These are phyloP conservation scores for Stemphylium lycopersici DNA, from an alignment of 2,329 filamentous ascomycete genomes.

Conservation along the genomic window DNA sequence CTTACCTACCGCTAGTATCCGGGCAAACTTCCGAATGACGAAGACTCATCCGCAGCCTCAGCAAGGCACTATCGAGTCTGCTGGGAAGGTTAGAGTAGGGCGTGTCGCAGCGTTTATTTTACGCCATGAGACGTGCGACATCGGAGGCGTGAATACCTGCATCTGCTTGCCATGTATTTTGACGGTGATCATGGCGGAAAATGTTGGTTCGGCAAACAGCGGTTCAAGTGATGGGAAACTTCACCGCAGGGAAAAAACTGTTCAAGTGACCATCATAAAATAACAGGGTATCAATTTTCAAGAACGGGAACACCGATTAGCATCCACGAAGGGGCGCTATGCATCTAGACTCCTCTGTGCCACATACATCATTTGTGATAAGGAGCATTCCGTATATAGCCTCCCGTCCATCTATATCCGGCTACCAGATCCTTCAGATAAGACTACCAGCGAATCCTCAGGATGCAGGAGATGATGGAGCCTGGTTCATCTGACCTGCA, in stretches of 20 bases:
- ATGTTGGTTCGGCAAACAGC: slow-evolving; percentile 24
- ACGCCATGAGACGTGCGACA: slow-evolving; percentile 1
- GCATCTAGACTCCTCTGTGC: slow-evolving; percentile 11
- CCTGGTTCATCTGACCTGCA: slow-evolving; percentile 3
- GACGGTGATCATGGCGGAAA: neutral
- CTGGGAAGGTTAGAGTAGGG: neutral
- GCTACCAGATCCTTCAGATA: slow-evolving; percentile 6
- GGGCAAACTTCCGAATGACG: slow-evolving; percentile 21
- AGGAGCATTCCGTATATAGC: slow-evolving; percentile 27
- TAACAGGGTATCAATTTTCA: slow-evolving; percentile 23
- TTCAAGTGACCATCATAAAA: slow-evolving; percentile 28
- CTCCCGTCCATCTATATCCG: slow-evolving; percentile 34
- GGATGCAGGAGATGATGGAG: slow-evolving; percentile 5
- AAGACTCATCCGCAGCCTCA: neutral
- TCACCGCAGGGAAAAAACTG: slow-evolving; percentile 19
- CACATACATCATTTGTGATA: slow-evolving; percentile 16
- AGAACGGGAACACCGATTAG: slow-evolving; percentile 13
- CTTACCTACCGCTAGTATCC: slow-evolving; percentile 33
- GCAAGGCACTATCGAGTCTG: slow-evolving; percentile 9
- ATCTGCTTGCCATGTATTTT: neutral
- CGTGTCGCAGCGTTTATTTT: too few relatives aligned
- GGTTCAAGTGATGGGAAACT: slow-evolving; percentile 25
- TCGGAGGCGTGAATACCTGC: neutral
- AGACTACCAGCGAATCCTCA: slow-evolving; percentile 6
- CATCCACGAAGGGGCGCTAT: slow-evolving; percentile 6